Base-by-base conservation (phyloP, 768 basidiomycete species). In the Termitomyces heimii region DNA sequence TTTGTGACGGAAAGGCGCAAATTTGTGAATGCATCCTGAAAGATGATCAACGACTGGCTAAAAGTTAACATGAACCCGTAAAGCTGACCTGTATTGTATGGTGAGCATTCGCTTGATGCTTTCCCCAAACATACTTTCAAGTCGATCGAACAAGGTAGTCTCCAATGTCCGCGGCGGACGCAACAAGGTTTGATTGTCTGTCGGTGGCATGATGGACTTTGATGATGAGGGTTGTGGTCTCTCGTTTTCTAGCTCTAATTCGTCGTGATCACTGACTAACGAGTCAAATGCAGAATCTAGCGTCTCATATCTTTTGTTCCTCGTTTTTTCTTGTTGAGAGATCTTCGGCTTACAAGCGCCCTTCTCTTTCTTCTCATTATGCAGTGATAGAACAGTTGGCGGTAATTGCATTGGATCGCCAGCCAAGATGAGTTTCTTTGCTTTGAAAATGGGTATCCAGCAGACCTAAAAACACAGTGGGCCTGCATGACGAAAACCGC, bases 391-490 rank as follows among this genome's bases (percentile, higher is more conserved):
- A 47, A 98, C 84, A 0, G 96, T 99, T 0, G 96, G 96, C 0
- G 94, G 94, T 4, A 99, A 78, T 75, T 98, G 96, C 79, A 93
- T 88, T 2, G 94, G 95, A 71, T 98, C 96, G 0, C 96, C 96
- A 1, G 95, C 95, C 26, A 97, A 75, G 14, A 94, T 88, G 49
- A 94, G 74, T 68, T 94, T 96, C 73, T 86, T 88, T 1, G 85
- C 89, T 69, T 95, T 96, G 71, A 95, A 83, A 55, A 98, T 89
- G 0, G 97, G 95, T 32, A 98, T 83, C 94, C 96, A 98, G 72
- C 94, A 98, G 5, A 88, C 88, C 88, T 89, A 58, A 3, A 56
- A 13, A 48, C n/a, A n/a, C 16, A 7, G 9, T 34, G 31, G 28
- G 39, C 46, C 28, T 35, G 49, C 46, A 59, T 26, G 6, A 18